phyloP scores from a whole-genome alignment of 1,284 basidiomycete genomes.

The Trametes pubescens region DNA sequence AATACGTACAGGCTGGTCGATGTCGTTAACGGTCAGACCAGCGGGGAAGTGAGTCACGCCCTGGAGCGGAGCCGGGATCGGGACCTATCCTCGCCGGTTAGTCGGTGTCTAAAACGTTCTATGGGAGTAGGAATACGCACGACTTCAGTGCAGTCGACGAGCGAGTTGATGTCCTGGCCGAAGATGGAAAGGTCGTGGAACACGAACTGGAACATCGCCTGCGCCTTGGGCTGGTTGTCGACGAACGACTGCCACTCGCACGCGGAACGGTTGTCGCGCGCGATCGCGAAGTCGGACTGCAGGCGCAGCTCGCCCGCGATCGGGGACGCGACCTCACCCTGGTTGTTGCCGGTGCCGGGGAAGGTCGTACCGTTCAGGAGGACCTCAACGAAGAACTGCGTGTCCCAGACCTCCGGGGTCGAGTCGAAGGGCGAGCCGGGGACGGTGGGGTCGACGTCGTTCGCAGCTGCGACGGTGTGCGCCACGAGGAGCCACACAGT shows the following conservation, averaged over 20 bases:
- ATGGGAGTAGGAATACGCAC: conserved; percentile 10
- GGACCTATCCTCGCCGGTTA: conserved; percentile 23
- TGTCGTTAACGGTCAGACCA: conserved; percentile 34
- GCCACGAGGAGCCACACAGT: conserved; percentile 37
- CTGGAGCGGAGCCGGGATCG: conserved; percentile 29
- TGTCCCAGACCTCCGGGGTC: conserved; percentile 30
- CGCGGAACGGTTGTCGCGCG: conserved; percentile 37
- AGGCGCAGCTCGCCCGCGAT: conserved; percentile 39
- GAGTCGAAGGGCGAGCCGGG: conserved; percentile 33
- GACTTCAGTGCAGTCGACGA: conserved; percentile 41
- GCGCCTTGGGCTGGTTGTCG: conserved; percentile 42
- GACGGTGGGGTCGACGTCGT: conserved; percentile 32
- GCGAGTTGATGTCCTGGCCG: conserved; percentile 39
- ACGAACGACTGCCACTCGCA: conserved; percentile 45
- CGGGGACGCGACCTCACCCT: conserved; percentile 34
- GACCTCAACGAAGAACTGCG: conserved; percentile 33
- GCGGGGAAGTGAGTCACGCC: conserved; percentile 38
- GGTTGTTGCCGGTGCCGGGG: conserved; percentile 35
- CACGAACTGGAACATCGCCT: conserved; percentile 40
- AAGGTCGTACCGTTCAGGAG: conserved; percentile 37
- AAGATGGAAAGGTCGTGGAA: conserved; percentile 44
- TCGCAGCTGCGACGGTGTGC: conserved; percentile 33
- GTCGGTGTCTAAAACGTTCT: no score
- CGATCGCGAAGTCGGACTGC: conserved; percentile 40
- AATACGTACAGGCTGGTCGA: conserved; percentile 39